These are phyloP conservation scores for Trametes sp. DNA, from an alignment of 1,284 basidiomycete genomes.

Conservation along the genomic window DNA sequence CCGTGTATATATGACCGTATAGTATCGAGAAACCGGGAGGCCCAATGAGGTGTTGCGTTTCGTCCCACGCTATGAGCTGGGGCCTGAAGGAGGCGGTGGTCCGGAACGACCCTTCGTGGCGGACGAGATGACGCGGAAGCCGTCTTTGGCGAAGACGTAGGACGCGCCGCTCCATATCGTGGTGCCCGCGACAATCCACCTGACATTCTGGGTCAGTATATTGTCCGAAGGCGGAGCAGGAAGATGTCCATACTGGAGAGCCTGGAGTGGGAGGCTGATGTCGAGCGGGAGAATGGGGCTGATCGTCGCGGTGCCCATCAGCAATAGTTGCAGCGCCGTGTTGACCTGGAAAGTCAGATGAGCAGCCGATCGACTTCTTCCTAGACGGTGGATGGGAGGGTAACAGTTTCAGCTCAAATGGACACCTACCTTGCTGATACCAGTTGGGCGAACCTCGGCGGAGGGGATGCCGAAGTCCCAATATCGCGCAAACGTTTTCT, in stretches of 20 bases:
- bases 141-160: slow-evolving; percentile 69
- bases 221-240: not conserved
- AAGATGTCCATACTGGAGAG: slow-evolving; percentile 63
- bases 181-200: slow-evolving; percentile 87
- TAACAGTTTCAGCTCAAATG: too few relatives aligned
- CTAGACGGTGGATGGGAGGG: too few relatives aligned
- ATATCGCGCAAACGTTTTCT: slow-evolving; percentile 93
- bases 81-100: slow-evolving; percentile 16
- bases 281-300: slow-evolving; percentile 80
- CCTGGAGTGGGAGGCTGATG: slow-evolving; percentile 61
- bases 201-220: slow-evolving; percentile 41
- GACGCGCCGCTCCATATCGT: slow-evolving; percentile 94
- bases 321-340: slow-evolving; percentile 88
- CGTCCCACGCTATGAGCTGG: not conserved
- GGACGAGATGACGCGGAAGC: slow-evolving; percentile 38
- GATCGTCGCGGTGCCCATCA: slow-evolving; percentile 91
- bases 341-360: slow-evolving; percentile 69
- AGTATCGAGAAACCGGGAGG: not conserved
- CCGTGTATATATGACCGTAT: slow-evolving; percentile 10
- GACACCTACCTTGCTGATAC: slow-evolving; percentile 84
- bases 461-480: slow-evolving; percentile 96
- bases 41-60: not conserved
- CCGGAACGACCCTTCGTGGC: slow-evolving; percentile 25
- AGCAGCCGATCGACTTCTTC: too few relatives aligned
- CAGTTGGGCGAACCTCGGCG: slow-evolving; percentile 91